phyloP scores from a whole-genome alignment of 2,329 filamentous ascomycete genomes.

The Colletotrichum musicola region DNA sequence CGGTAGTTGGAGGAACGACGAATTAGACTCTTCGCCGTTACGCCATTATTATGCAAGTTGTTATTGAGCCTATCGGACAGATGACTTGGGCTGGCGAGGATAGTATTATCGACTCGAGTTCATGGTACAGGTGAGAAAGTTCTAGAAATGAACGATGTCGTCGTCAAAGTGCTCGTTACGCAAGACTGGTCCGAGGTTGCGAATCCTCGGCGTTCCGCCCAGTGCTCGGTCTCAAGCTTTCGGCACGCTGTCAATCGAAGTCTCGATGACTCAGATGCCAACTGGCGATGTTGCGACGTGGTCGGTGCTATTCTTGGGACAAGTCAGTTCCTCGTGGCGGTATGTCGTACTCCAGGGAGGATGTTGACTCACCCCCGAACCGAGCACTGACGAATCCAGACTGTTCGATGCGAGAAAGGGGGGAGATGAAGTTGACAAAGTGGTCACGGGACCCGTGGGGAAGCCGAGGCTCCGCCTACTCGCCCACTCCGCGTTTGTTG shows the following conservation, averaged over 20 bases:
- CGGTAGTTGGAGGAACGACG: no score
- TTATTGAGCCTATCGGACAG: not conserved
- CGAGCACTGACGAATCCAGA: slow-evolving; percentile 13
- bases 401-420: slow-evolving; percentile 7
- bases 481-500: slow-evolving; percentile 14
- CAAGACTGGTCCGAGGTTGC: not conserved
- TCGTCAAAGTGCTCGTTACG: not conserved
- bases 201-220: not conserved
- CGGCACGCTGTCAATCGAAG: slow-evolving; percentile 9
- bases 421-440: not conserved
- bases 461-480: slow-evolving; percentile 20
- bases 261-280: slow-evolving; percentile 15
- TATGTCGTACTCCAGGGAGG: not conserved
- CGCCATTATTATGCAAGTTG: not conserved
- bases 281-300: not conserved
- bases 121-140: not conserved
- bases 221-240: not conserved
- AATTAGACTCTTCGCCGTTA: no score
- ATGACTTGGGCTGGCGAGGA: not conserved
- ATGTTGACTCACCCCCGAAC: slow-evolving; percentile 15
- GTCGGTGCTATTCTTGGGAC: slow-evolving; percentile 1
- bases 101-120: not conserved
- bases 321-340: not conserved
- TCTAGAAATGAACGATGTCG: not conserved
- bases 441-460: slow-evolving; percentile 28